A percentile compares a stretch with the other conserved stretches of the same genome.
Evolutionary conservation across 129 eudicot species (phyloP).

Genomic region (Chrysanthemum makinoi): DNA sequence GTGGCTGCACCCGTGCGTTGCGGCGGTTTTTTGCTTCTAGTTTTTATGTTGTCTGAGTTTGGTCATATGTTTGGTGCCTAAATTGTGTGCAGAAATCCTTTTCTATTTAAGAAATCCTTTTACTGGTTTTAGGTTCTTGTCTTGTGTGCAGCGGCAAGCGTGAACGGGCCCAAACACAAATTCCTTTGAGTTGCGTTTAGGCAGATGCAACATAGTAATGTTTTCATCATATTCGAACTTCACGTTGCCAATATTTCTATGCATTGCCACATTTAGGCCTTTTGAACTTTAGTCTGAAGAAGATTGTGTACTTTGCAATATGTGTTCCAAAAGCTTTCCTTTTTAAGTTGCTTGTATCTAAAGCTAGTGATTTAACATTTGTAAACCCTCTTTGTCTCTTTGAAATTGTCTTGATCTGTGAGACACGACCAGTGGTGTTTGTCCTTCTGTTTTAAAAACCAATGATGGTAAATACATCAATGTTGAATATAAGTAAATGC

Average conservation of each 20-base stretch:
- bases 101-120: no score
- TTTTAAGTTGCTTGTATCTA: constrained; percentile 35
- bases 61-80: no score
- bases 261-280: constrained; percentile 35
- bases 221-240: constrained; percentile 36
- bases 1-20: no score
- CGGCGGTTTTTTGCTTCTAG: no score
- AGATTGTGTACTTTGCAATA: constrained; percentile 44
- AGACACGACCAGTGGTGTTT: no score
- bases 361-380: constrained; percentile 25
- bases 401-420: no score
- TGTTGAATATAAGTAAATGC: no score
- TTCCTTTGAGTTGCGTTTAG: constrained; percentile 39
- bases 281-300: constrained; percentile 35
- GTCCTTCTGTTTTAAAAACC: no score
- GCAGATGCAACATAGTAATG: constrained; percentile 23
- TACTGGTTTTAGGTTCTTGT: neutral
- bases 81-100: no score
- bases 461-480: no score
- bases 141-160: constrained; percentile 34
- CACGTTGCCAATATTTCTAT: constrained; percentile 20
- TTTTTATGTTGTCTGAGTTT: no score
- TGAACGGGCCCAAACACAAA: constrained; percentile 74
- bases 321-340: constrained; percentile 62
- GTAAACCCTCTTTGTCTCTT: constrained; percentile 7